phyloP scores from a whole-genome alignment of 257 asterid genomes.

The Ocimum tenuiflorum region DNA sequence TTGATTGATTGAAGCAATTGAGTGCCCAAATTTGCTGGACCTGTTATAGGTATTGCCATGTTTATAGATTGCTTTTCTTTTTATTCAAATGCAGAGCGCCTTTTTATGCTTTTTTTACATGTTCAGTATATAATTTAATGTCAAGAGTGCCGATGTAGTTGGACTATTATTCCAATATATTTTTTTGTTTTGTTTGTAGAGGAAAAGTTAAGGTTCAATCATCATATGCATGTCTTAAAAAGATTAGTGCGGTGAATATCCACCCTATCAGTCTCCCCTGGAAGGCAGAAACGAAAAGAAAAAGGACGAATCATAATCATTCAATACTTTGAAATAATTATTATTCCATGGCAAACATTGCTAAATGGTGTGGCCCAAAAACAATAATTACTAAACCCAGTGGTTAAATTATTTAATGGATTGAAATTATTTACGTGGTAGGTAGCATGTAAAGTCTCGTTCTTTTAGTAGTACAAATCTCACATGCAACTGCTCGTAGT shows the following conservation, averaged over 20 bases:
- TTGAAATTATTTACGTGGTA: not conserved
- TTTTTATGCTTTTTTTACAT: too few species aligned
- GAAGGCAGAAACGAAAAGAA: too few species aligned
- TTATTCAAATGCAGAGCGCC: too few species aligned
- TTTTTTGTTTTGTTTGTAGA: conserved; percentile 11
- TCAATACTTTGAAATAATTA: conserved; percentile 13
- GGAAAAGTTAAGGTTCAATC: conserved; percentile 30
- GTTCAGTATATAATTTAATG: too few species aligned
- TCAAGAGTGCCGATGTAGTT: too few species aligned
- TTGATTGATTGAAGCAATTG: not conserved
- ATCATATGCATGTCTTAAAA: conserved; percentile 25
- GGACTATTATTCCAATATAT: conserved; percentile 3
- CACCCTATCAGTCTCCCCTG: conserved; percentile 24
- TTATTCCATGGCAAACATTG: conserved; percentile 37
- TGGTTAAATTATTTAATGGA: not conserved
- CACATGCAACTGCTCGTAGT: too few species aligned
- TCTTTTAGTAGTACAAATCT: too few species aligned
- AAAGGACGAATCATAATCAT: conserved; percentile 14
- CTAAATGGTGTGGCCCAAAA: conserved; percentile 48
- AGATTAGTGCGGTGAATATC: conserved; percentile 26
- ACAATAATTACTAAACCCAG: conserved; percentile 21
- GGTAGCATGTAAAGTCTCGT: too few species aligned
- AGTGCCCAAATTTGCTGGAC: not conserved
- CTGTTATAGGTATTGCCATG: not conserved
- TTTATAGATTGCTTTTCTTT: not conserved